These are phyloP conservation scores for Nemania abortiva DNA, from an alignment of 2,329 filamentous ascomycete species.

Conservation along the genomic window DNA sequence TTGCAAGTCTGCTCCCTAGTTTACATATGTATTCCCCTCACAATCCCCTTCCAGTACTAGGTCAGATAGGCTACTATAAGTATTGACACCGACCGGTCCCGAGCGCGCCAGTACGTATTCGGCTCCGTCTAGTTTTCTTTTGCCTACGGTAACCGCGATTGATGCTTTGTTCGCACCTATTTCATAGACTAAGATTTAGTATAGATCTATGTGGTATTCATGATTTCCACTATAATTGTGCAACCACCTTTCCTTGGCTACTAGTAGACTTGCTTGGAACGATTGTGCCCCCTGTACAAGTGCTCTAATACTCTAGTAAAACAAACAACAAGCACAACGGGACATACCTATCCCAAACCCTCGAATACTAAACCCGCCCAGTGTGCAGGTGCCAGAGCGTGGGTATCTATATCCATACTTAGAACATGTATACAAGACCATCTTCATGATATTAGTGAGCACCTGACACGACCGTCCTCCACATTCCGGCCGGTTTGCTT, in stretches of 20 bases:
- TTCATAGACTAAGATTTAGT: background rate
- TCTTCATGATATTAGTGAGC: constrained; percentile 6
- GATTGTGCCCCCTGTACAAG: background rate
- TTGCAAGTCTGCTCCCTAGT: background rate
- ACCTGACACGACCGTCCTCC: constrained; percentile 8
- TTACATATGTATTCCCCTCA: background rate
- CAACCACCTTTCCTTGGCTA: constrained; percentile 6
- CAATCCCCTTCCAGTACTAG: background rate
- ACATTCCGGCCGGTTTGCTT: background rate
- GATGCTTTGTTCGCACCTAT: background rate
- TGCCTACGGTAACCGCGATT: background rate
- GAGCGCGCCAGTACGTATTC: background rate
- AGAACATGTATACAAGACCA: background rate
- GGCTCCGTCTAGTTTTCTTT: background rate
- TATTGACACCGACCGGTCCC: no score
- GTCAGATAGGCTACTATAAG: no score
- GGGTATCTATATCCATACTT: background rate
- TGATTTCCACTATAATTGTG: constrained; percentile 16
- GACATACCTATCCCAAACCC: background rate
- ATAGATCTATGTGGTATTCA: background rate
- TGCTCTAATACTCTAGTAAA: constrained; percentile 10
- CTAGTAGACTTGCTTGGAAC: background rate
- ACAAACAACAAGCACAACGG: constrained; percentile 3
- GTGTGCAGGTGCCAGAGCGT: background rate
- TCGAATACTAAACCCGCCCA: constrained; percentile 27